Conservation (phyloP, 148 eudicot genomes). For the Euryodendron excelsum region DNA sequence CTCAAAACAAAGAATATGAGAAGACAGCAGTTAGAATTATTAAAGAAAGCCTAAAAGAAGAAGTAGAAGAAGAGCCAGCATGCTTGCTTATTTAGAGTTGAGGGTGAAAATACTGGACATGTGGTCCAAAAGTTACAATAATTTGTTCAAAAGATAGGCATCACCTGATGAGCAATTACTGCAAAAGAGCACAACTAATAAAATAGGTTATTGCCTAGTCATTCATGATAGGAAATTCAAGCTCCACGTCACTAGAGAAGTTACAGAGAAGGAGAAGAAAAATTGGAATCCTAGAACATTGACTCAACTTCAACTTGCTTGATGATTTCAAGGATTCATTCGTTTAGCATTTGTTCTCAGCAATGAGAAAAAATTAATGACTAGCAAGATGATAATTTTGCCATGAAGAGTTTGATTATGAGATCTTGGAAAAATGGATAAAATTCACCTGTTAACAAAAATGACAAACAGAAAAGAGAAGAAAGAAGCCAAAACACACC, state of each 20-base stretch:
- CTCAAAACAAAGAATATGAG: not conserved
- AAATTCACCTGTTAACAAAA: not conserved
- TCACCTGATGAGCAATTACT: not conserved
- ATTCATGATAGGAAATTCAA: not conserved
- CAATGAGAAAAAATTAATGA: not conserved
- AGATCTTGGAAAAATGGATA: not conserved
- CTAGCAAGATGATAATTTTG: not conserved
- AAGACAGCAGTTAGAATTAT: not conserved
- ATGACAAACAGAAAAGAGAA: not conserved
- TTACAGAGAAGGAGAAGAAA: not conserved
- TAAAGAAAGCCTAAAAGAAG: not conserved
- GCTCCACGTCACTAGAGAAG: not conserved
- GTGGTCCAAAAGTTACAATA: not conserved
- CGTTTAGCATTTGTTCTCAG: not conserved
- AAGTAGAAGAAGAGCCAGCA: not conserved
- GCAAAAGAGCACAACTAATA: not conserved
- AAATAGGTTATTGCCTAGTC: not conserved
- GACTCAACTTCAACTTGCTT: not conserved
- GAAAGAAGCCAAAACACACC: slow-evolving; percentile 41
- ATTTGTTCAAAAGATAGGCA: not conserved
- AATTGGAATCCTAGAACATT: not conserved
- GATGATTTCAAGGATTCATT: not conserved
- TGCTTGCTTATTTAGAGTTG: not conserved
- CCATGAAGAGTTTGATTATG: not conserved
- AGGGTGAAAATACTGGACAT: not conserved